Evolutionary conservation across 345 rosid species (phyloP).

Genomic region (Pistacia vera): DNA sequence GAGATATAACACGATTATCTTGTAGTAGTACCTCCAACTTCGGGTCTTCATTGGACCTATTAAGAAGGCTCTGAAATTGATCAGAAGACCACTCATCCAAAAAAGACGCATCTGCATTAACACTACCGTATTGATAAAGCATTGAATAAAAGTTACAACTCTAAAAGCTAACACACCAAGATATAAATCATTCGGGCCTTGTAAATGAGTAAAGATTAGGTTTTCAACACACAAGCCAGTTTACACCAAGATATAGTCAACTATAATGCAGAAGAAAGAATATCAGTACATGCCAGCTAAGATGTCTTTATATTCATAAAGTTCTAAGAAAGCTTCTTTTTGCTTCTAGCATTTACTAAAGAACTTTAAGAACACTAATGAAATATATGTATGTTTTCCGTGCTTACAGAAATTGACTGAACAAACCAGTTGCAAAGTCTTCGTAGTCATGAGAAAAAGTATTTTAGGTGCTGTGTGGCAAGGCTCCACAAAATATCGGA

Average conservation of each 20-base stretch:
- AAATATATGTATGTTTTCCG: no score
- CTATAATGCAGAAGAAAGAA: background rate
- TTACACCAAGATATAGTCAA: background rate
- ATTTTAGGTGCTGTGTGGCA: conserved; percentile 87
- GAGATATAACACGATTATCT: conserved; percentile 85
- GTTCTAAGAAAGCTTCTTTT: background rate
- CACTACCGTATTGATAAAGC: conserved; percentile 31
- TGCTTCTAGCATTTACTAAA: background rate
- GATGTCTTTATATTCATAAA: background rate
- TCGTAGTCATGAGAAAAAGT: conserved; percentile 87
- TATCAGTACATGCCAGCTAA: background rate
- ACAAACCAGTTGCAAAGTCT: conserved; percentile 94
- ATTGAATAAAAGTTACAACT: conserved; percentile 14
- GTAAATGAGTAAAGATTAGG: background rate
- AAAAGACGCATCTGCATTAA: conserved; percentile 94
- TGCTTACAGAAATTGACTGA: background rate
- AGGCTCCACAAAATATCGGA: conserved; percentile 88
- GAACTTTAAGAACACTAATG: background rate
- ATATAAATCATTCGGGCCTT: background rate
- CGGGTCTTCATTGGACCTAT: conserved; percentile 73
- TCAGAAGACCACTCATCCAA: conserved; percentile 99
- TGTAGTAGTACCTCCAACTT: conserved; percentile 76
- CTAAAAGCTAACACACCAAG: background rate
- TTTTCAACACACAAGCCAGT: background rate
- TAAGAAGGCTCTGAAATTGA: conserved; percentile 88